These are phyloP conservation scores for Conringia planisiliqua DNA, from an alignment of 345 rosid species.

Conservation along the genomic window DNA sequence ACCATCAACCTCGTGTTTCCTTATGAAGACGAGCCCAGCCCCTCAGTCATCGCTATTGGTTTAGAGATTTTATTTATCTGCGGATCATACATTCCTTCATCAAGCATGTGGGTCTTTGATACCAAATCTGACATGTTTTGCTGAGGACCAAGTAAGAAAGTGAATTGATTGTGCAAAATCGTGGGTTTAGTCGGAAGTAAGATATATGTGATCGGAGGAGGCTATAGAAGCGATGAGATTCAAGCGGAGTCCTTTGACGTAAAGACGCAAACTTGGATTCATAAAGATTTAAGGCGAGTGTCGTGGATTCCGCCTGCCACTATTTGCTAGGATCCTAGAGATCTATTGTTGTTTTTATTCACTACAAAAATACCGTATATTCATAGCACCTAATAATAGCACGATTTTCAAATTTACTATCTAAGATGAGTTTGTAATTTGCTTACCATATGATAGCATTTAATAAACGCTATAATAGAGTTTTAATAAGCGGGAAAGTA, in stretches of 20 bases:
- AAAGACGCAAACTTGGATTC: neutral
- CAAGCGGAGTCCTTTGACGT: neutral
- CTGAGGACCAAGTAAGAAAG: neutral
- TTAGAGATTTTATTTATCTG: neutral
- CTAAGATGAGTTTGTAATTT: too few relatives aligned
- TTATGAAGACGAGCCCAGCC: neutral
- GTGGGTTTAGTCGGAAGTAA: neutral
- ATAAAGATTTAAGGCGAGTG: too few relatives aligned
- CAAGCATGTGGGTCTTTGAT: neutral
- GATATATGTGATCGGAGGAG: neutral
- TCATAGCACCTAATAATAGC: too few relatives aligned
- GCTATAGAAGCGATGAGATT: neutral
- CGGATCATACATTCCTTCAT: neutral
- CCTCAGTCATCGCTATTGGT: neutral
- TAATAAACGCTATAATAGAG: too few relatives aligned
- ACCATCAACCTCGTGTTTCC: neutral
- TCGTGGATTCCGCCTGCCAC: too few relatives aligned
- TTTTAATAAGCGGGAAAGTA: too few relatives aligned
- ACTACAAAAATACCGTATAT: too few relatives aligned
- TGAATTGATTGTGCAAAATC: neutral
- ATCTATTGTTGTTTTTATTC: too few relatives aligned
- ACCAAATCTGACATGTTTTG: neutral
- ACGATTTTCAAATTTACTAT: too few relatives aligned
- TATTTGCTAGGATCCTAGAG: too few relatives aligned
- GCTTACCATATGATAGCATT: too few relatives aligned